A percentile compares a stretch with the other conserved stretches of the same genome.
These are phyloP conservation scores for Albugo candida DNA, from an alignment of 352 stramenopile genomes.

Conservation along the genomic window DNA sequence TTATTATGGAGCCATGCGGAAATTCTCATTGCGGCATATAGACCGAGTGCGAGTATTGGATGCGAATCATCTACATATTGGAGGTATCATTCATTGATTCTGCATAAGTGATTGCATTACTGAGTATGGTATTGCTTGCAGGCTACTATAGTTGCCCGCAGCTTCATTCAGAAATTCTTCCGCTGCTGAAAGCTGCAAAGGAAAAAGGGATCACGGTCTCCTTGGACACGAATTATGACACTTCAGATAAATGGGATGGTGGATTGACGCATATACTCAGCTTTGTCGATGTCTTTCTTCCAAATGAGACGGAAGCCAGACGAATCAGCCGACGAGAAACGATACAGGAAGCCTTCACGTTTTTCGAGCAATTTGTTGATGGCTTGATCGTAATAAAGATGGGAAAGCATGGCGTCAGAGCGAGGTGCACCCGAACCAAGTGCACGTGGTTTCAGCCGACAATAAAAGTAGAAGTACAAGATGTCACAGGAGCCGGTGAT, in stretches of 20 bases:
- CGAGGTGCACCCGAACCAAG: slow-evolving; percentile 22
- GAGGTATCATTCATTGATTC: slow-evolving; percentile 15
- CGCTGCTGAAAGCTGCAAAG: slow-evolving; percentile 29
- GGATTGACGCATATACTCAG: slow-evolving; percentile 16
- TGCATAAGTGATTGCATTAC: neutral
- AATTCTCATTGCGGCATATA: slow-evolving; percentile 34
- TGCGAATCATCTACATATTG: slow-evolving; percentile 53
- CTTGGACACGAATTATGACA: slow-evolving; percentile 74
- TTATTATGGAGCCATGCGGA: slow-evolving; percentile 47
- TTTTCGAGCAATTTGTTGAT: slow-evolving; percentile 20
- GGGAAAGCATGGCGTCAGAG: slow-evolving; percentile 32
- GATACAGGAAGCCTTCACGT: slow-evolving; percentile 31
- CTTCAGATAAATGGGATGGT: slow-evolving; percentile 34
- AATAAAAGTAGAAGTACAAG: slow-evolving; percentile 24
- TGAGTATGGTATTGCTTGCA: slow-evolving; percentile 2
- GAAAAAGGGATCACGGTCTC: slow-evolving; percentile 49
- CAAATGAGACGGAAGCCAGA: slow-evolving; percentile 69
- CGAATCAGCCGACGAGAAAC: slow-evolving; percentile 23
- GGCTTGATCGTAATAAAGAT: slow-evolving; percentile 53
- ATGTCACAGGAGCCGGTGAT: slow-evolving; percentile 64
- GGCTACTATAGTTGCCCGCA: slow-evolving; percentile 59
- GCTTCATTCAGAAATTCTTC: slow-evolving; percentile 34
- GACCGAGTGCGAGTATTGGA: slow-evolving; percentile 30
- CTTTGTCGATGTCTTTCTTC: slow-evolving; percentile 64
- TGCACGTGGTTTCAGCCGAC: slow-evolving; percentile 16